Base-by-base conservation (phyloP, 2,329 filamentous ascomycete genomes). In the Arthroderma uncinatum region DNA sequence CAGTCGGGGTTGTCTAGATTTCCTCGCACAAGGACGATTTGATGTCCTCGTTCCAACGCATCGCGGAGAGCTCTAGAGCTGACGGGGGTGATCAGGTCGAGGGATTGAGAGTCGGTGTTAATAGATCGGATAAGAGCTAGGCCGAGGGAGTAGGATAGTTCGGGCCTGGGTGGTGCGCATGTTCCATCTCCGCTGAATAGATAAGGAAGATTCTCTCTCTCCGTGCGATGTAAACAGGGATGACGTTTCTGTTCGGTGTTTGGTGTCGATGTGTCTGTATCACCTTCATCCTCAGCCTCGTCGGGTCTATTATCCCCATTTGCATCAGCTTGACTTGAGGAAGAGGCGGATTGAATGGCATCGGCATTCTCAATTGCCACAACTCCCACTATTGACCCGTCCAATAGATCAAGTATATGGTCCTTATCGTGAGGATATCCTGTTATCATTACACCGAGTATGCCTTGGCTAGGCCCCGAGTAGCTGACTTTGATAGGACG, bases 321-420 rank as follows among this genome's bases (percentile, higher is more conserved):
- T 9, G 34, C 53, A 47, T n/a, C 37, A 16, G 59, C 57, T 23
- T 61, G 40, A 16, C 6, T 12, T 19, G n/a, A 36, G 2, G 10
- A 30, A n/a, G 10, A 21, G 10, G 19, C 12, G 3, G 53, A 33
- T 30, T 23, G 55, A 34, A 19, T 58, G 7, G 69, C 68, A 40
- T 60, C 63, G 0, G 69, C 62, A 4, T 73, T 71, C 57, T 79
- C 74, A 2, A 79, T 66, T 1, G 74, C 72, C 1, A 81, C 72
- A 30, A 84, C 70, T 4, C 78, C 78, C 9, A 83, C 75, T 7
- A 82, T 64, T 2, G 76, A 70, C 40, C 80, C 81, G 44, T 81
- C 76, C 19, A 84, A 68, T 2, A 78, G 71, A 59, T 79, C 76
- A 9, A 69, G 62, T 1, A 83, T 68, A 40, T 77, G 73, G 14